Base-by-base conservation (phyloP, 306 rosid species). In the Trichosanthes truncata region DNA sequence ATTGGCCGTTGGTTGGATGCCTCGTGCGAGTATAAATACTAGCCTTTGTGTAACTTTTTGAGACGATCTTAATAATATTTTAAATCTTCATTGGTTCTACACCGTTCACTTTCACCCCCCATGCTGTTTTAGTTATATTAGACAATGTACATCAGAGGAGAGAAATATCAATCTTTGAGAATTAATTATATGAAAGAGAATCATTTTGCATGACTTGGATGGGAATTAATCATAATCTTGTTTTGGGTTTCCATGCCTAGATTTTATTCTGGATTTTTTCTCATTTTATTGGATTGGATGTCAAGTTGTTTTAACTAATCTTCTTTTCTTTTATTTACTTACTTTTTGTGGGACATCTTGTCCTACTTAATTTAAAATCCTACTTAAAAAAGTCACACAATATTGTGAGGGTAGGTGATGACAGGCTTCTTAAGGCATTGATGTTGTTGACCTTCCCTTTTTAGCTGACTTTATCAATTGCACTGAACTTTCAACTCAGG, bases 401-500 rank as follows among this genome's bases (percentile, higher is more conserved):
- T 45, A 69, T 69, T 36, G 60, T 8, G 60, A 72, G 59, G 77
- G 41, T 26, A 14, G 35, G 31, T 48, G 77, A 46, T 29, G 53
- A 25, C 23, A 14, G 40, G 3, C 77, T 73, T 46, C 40, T 31
- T 73, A 67, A 68, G 53, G 53, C 35, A 72, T 9, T 45, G 35
- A 65, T 18, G 1, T 41, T 68, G 31, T 68, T 6, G 74, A 68
- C 26, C 75, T 74, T 69, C 38, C 67, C 10, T 48, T 78, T 52
- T 18, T 52, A 31, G 38, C 56, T 33, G 67, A 21, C 53, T 40
- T 55, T 82, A 41, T 33, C 79, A 75, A 75, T 75, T 51, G 20
- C 65, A 49, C 45, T 20, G 33, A 49, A 53, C 61, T 55, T 55
- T 36, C 49, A 35, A 51, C 76, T 31, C 82, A 86, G 84, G 83